Percentiles rank a stretch among this genome's conserved stretches.
These are phyloP conservation scores for Candida glucosophila DNA, from an alignment of 1,139 yeast species.

Conservation along the genomic window DNA sequence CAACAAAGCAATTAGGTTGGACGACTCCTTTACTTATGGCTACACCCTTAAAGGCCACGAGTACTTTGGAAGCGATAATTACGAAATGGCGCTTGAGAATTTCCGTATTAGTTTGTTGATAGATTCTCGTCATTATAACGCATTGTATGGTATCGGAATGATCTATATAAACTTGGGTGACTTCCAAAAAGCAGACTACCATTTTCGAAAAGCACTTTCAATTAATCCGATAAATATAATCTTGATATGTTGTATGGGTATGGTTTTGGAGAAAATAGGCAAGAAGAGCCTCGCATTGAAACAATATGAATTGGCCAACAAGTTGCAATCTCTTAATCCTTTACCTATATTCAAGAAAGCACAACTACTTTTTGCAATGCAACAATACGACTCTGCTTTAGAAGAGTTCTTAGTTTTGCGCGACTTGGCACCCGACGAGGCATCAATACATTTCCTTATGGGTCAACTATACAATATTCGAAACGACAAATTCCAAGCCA, in stretches of 20 bases:
- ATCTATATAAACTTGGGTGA: constrained; percentile 84
- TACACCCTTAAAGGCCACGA: constrained; percentile 94
- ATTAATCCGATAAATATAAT: constrained; percentile 90
- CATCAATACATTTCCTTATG: constrained; percentile 80
- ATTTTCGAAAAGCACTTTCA: constrained; percentile 78
- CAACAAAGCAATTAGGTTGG: constrained; percentile 64
- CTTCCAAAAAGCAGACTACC: constrained; percentile 73
- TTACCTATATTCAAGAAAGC: constrained; percentile 87
- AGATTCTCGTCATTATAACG: constrained; percentile 85
- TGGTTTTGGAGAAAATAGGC: constrained; percentile 77
- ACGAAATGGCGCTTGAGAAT: constrained; percentile 79
- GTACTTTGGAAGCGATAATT: constrained; percentile 78
- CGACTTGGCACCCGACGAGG: constrained; percentile 85
- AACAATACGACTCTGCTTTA: constrained; percentile 64
- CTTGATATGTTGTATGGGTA: constrained; percentile 87
- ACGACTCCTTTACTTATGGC: constrained; percentile 77
- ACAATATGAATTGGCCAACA: constrained; percentile 78
- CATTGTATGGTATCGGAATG: constrained; percentile 95
- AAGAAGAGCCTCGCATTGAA: constrained; percentile 65
- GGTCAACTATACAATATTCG: constrained; percentile 81
- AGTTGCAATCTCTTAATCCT: constrained; percentile 78
- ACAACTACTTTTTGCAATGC: constrained; percentile 65
- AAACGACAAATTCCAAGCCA: constrained; percentile 68
- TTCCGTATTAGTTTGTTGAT: constrained; percentile 72
- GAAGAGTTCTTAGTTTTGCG: constrained; percentile 64